Evolutionary conservation across 371 early-diverging fungal genomes (phyloP).

Genomic region (Choanephora cucurbitarum): DNA sequence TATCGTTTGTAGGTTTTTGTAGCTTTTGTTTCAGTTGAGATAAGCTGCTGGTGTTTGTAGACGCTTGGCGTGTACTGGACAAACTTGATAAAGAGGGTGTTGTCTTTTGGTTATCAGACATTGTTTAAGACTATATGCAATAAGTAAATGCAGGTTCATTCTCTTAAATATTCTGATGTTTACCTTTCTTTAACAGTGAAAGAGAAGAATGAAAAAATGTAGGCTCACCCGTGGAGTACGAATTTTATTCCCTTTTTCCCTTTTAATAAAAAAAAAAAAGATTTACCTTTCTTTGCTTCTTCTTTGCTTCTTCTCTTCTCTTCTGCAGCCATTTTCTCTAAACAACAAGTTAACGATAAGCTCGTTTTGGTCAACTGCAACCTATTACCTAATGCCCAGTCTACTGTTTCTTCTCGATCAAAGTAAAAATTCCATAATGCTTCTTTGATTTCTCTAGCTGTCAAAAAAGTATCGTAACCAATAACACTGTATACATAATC

Average conservation of each 20-base stretch:
- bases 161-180: background rate
- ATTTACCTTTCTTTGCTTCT: constrained; percentile 33
- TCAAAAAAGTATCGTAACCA: constrained; percentile 49
- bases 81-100: constrained; percentile 20
- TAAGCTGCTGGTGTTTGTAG: constrained; percentile 7
- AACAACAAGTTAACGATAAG: background rate
- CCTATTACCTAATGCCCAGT: constrained; percentile 62
- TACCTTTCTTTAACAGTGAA: background rate
- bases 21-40: constrained; percentile 19
- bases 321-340: constrained; percentile 47
- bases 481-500: constrained; percentile 53
- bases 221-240: background rate
- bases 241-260: background rate
- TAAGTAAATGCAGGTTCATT: background rate
- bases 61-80: constrained; percentile 14
- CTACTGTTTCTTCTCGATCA: constrained; percentile 56
- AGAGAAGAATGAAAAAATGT: constrained; percentile 4
- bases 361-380: no score
- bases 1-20: constrained; percentile 17
- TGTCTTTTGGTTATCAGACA: constrained; percentile 4
- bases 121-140: background rate
- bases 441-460: constrained; percentile 63
- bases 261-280: background rate
- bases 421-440: constrained; percentile 69
- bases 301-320: constrained; percentile 47